Base-by-base conservation (phyloP, 106 monocot species). In the Dendrobium catenatum region DNA sequence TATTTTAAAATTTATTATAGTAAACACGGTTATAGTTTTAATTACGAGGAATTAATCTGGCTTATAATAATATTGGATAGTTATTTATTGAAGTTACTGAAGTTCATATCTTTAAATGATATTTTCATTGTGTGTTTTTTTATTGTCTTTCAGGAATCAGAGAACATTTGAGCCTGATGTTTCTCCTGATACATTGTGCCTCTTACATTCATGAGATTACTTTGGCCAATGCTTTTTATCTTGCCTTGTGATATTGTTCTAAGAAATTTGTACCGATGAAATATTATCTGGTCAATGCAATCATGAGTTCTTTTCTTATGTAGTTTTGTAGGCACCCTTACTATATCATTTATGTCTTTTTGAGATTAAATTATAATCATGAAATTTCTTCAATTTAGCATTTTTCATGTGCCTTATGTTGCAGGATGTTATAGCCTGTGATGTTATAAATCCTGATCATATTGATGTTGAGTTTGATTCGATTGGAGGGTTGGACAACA, bases 371-470 rank as follows among this genome's bases (percentile, higher is more conserved):
- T 51, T 77, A 19, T 47, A 29, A 27, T 82, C 44, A 82, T 31
- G 46, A 67, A 51, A 47, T 80, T 81, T 33, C 3, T 82, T 64
- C 37, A 58, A 81, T 31, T 67, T 11, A 13, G 6, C n/a, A 61
- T 8, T n/a, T n/a, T 61, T 61, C 61, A 61, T 83, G 33, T 78
- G 33, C 37, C 37, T 61, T 61, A 5, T 61, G 61, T 61, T 90
- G 78, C 84, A 98, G 97, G 97, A 98, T 88, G 87, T 98, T 22
- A 93, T 98, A 80, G 97, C 97, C 0, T 93, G 90, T 84, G 97
- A 98, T 88, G 97, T 98, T 24, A 95, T 98, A 77, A 98, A 98
- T 83, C 97, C 97, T 27, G 88, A 89, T 66, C 89, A 95, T 79
- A 94, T 98, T 74, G 90, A 98, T 55, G 93, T 98, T 16, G 89